Conservation (phyloP, 2,329 filamentous ascomycete genomes). For the Didymella sp. region DNA sequence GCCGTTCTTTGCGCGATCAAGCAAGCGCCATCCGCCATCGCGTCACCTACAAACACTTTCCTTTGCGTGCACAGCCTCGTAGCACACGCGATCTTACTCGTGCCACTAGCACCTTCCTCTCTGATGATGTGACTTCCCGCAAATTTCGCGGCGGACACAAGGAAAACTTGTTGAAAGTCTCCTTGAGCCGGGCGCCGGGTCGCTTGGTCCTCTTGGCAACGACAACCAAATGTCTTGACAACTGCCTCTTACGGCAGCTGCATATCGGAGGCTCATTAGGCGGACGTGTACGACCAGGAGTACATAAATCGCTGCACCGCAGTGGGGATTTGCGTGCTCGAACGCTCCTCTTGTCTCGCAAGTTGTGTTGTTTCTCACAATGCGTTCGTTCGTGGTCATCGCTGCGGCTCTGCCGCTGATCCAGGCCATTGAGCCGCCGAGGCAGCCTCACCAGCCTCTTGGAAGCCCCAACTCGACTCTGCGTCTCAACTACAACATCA, state of each 20-base stretch:
- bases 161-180: slow-evolving; percentile 27
- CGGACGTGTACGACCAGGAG: slow-evolving; percentile 26
- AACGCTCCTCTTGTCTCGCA: slow-evolving; percentile 28
- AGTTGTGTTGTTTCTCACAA: slow-evolving; percentile 27
- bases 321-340: slow-evolving; percentile 20
- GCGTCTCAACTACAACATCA: slow-evolving; percentile 67
- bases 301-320: slow-evolving; percentile 28
- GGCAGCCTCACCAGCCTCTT: slow-evolving; percentile 62
- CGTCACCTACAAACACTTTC: slow-evolving; percentile 4
- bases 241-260: slow-evolving; percentile 47
- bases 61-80: slow-evolving; percentile 8
- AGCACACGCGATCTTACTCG: slow-evolving; percentile 8
- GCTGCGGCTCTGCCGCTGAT: slow-evolving; percentile 39
- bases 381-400: slow-evolving; percentile 42
- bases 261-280: slow-evolving; percentile 32
- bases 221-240: slow-evolving; percentile 40
- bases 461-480: slow-evolving; percentile 60
- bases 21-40: slow-evolving; percentile 18
- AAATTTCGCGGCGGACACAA: slow-evolving; percentile 22
- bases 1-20: slow-evolving; percentile 15
- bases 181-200: slow-evolving; percentile 43
- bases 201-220: slow-evolving; percentile 42
- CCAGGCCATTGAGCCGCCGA: slow-evolving; percentile 56
- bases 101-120: slow-evolving; percentile 33
- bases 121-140: slow-evolving; percentile 24